phyloP scores from a whole-genome alignment of 2,329 filamentous ascomycete genomes.

The Macroventuria anomochaeta region DNA sequence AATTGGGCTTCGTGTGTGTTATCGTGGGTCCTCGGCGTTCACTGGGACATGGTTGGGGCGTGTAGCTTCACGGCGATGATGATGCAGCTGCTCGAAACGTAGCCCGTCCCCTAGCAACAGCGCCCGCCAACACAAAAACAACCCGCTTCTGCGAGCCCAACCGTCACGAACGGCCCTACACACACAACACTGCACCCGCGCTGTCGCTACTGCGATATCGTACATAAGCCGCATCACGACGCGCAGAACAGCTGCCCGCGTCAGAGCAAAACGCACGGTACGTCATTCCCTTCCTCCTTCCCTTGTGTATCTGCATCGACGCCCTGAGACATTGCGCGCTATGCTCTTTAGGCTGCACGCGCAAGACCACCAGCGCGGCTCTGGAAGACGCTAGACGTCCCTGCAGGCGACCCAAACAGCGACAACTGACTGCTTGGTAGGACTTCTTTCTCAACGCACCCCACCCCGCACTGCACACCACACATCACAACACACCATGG shows the following conservation, averaged over 20 bases:
- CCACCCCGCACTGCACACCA: conserved; percentile 18
- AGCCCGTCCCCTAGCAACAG: conserved; percentile 7
- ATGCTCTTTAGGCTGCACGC: neutral
- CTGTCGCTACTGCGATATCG: neutral
- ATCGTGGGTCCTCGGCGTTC: neutral
- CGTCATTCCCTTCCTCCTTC: neutral
- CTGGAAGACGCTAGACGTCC: neutral
- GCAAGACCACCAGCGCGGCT: neutral
- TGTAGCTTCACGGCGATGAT: neutral
- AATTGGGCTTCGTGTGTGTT: neutral
- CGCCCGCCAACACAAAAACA: conserved; percentile 18
- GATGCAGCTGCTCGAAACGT: conserved; percentile 2
- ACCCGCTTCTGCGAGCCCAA: conserved; percentile 10
- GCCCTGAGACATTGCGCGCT: neutral
- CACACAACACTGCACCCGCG: neutral
- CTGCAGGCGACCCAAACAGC: conserved; percentile 5
- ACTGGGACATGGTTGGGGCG: neutral
- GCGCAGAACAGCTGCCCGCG: neutral
- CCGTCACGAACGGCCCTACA: neutral
- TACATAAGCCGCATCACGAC: neutral
- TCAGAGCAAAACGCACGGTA: neutral
- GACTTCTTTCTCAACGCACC: conserved; percentile 3
- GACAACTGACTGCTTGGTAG: conserved; percentile 11
- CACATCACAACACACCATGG: conserved; percentile 62
- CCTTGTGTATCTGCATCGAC: neutral